Evolutionary conservation across 2,329 filamentous ascomycete species (phyloP).

Genomic region (Exophiala spinifera): DNA sequence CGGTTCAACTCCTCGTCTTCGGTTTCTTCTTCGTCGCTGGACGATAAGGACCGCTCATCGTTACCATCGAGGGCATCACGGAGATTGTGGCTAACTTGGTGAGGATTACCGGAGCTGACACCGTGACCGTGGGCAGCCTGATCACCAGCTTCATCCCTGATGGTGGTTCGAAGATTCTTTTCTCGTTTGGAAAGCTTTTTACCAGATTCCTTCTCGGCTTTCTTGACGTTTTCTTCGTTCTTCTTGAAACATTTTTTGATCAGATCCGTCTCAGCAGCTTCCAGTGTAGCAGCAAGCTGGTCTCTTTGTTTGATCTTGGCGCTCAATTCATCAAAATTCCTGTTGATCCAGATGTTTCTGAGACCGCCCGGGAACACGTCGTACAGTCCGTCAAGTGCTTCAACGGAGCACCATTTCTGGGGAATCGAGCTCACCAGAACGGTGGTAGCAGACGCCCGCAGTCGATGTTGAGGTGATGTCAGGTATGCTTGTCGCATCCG

Average conservation of each 20-base stretch:
- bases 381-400: constrained; percentile 78
- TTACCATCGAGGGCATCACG: constrained; percentile 41
- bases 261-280: constrained; percentile 78
- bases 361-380: constrained; percentile 96
- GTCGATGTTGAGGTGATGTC: constrained; percentile 88
- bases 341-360: constrained; percentile 93
- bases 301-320: constrained; percentile 79
- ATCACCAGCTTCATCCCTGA: constrained; percentile 48
- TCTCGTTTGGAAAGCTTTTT: constrained; percentile 36
- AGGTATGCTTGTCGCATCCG: constrained; percentile 91
- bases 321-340: constrained; percentile 76
- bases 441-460: constrained; percentile 90
- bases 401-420: constrained; percentile 79
- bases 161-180: constrained; percentile 46
- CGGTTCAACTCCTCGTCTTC: constrained; percentile 10
- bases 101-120: constrained; percentile 56
- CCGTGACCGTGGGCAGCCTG: constrained; percentile 49
- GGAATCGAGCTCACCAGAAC: constrained; percentile 91
- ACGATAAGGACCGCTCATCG: constrained; percentile 20
- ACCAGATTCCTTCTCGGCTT: constrained; percentile 64
- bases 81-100: constrained; percentile 53
- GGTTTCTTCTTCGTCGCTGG: constrained; percentile 34
- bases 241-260: constrained; percentile 76
- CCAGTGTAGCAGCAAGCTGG: constrained; percentile 67
- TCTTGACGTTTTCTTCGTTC: constrained; percentile 65